phyloP scores from a whole-genome alignment of 345 rosid species.

The Brassica cretica region DNA sequence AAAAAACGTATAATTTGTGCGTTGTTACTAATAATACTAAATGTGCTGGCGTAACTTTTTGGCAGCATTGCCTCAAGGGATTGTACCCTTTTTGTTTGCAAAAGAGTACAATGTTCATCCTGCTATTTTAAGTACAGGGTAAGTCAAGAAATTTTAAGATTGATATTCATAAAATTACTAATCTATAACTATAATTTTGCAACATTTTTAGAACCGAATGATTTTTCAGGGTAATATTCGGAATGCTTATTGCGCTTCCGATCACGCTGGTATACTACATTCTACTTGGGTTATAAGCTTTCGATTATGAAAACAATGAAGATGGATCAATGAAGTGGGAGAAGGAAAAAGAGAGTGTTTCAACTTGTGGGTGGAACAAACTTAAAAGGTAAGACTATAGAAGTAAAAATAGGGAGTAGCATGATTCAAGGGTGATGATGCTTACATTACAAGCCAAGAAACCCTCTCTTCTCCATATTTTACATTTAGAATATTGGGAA shows the following conservation, averaged over 20 bases:
- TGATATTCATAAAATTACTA: not conserved
- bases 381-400: constrained; percentile 20
- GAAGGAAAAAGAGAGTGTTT: not conserved
- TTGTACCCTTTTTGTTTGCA: constrained; percentile 87
- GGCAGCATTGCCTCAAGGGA: constrained; percentile 89
- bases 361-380: constrained; percentile 19
- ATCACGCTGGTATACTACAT: constrained; percentile 91
- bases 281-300: constrained; percentile 67
- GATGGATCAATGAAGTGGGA: not conserved
- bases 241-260: constrained; percentile 93
- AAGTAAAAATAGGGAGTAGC: constrained; percentile 38
- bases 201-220: not conserved
- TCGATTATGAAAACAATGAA: not conserved
- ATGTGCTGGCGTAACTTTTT: constrained; percentile 10
- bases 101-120: constrained; percentile 89
- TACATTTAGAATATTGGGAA: constrained; percentile 28
- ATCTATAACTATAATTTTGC: not conserved
- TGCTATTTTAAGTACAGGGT: constrained; percentile 79
- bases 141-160: constrained; percentile 28
- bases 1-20: not conserved
- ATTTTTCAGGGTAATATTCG: constrained; percentile 80
- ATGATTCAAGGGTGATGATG: constrained; percentile 40
- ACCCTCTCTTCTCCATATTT: constrained; percentile 33
- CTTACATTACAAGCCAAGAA: constrained; percentile 34
- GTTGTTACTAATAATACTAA: not conserved